Percentiles rank a stretch among this genome's conserved stretches.
Conservation (phyloP, 768 basidiomycete species). For the Kwoniella bestiolae region DNA sequence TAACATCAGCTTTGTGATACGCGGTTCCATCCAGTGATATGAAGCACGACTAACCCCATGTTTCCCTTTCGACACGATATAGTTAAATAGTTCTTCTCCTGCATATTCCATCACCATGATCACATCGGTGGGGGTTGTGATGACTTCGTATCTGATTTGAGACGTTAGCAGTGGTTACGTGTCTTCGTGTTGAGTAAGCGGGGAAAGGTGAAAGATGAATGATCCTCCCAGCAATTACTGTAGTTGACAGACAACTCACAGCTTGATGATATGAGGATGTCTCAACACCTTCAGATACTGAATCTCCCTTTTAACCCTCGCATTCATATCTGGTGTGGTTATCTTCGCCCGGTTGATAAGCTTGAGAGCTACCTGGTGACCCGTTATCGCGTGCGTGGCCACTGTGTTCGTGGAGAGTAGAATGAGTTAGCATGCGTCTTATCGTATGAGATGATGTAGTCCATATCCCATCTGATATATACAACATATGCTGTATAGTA, state of each 20-base stretch:
- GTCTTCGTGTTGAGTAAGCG: constrained; percentile 19
- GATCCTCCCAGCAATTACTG: too few species aligned
- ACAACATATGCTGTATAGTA: not conserved
- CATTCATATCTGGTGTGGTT: constrained; percentile 85
- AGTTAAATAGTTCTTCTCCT: constrained; percentile 95
- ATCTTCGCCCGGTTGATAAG: constrained; percentile 94
- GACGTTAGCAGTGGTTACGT: constrained; percentile 60
- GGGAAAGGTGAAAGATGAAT: too few species aligned
- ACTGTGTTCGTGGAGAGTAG: constrained; percentile 63
- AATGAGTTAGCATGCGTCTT: not conserved
- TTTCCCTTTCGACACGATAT: constrained; percentile 86
- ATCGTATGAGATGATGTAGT: too few species aligned
- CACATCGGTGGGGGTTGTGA: constrained; percentile 91
- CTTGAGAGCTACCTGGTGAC: constrained; percentile 97
- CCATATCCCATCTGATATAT: too few species aligned
- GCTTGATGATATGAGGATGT: constrained; percentile 97
- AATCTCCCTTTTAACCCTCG: constrained; percentile 89
- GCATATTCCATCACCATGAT: constrained; percentile 98
- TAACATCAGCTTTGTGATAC: too few species aligned
- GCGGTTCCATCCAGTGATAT: too few species aligned
- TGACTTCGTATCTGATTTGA: constrained; percentile 63
- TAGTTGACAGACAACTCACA: too few species aligned
- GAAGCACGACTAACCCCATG: constrained; percentile 40
- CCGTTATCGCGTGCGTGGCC: constrained; percentile 90
- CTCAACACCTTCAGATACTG: constrained; percentile 93